These are phyloP conservation scores for Creolimax fragrantissima DNA, from an alignment of 78 protist species.

Conservation along the genomic window DNA sequence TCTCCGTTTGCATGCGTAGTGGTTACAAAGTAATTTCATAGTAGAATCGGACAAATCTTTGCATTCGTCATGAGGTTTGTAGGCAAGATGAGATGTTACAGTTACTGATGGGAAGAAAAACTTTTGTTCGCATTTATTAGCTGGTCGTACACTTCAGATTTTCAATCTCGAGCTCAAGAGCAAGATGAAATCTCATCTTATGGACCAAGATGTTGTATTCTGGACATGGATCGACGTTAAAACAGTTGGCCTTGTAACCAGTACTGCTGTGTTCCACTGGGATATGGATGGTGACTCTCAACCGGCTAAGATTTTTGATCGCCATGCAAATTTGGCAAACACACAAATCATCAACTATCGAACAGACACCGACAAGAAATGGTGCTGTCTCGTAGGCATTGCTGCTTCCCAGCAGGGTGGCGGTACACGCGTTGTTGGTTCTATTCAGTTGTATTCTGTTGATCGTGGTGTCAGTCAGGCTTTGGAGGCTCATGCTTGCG, in stretches of 20 bases:
- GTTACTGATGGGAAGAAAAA: too few species aligned
- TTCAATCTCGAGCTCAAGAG: constrained; percentile 82
- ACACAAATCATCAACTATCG: constrained; percentile 93
- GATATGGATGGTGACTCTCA: constrained; percentile 70
- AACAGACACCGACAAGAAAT: constrained; percentile 59
- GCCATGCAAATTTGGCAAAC: constrained; percentile 59
- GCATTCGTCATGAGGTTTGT: too few species aligned
- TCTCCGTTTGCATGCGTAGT: not conserved
- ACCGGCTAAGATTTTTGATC: constrained; percentile 87
- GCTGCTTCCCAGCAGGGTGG: constrained; percentile 12
- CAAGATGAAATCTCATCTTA: constrained; percentile 65
- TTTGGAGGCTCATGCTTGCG: constrained; percentile 91
- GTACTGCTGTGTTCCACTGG: constrained; percentile 95
- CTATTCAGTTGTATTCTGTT: constrained; percentile 84
- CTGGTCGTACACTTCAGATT: constrained; percentile 79
- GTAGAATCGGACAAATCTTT: too few species aligned
- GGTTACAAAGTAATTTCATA: too few species aligned
- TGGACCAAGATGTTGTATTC: constrained; percentile 76
- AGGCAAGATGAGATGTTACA: too few species aligned
- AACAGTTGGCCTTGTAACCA: constrained; percentile 89
- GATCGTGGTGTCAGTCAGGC: constrained; percentile 78
- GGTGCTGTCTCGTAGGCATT: constrained; percentile 87
- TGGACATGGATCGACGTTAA: constrained; percentile 89
- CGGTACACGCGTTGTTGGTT: constrained; percentile 69
- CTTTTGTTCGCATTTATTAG: too few species aligned